Conservation (phyloP, 2,329 filamentous ascomycete genomes). For the Nemania abortiva region DNA sequence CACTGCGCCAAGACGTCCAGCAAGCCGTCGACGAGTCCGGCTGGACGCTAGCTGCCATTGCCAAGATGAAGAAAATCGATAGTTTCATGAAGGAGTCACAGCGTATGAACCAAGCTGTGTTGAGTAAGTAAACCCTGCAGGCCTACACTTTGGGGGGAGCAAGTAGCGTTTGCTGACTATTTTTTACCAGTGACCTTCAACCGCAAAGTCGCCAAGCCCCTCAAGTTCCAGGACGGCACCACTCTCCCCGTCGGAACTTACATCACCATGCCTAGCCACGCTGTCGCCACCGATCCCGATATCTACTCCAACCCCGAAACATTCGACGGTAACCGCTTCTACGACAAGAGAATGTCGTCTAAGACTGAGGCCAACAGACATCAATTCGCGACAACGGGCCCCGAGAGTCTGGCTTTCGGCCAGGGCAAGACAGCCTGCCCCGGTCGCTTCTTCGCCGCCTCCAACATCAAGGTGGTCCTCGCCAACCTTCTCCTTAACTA, state of each 20-base stretch:
- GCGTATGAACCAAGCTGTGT: constrained; percentile 41
- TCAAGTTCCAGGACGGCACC: constrained; percentile 39
- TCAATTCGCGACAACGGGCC: constrained; percentile 39
- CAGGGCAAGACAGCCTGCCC: constrained; percentile 42
- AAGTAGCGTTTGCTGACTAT: constrained; percentile 26
- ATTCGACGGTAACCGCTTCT: constrained; percentile 40
- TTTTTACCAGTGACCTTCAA: constrained; percentile 38
- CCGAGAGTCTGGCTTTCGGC: constrained; percentile 39
- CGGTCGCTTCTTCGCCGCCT: constrained; percentile 41
- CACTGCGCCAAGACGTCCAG: constrained; percentile 38
- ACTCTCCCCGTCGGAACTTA: constrained; percentile 37
- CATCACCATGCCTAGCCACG: constrained; percentile 40
- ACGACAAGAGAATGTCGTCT: constrained; percentile 39
- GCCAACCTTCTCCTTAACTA: constrained; percentile 38
- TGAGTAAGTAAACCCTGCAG: constrained; percentile 35
- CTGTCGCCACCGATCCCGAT: constrained; percentile 37
- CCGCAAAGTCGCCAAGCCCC: constrained; percentile 33
- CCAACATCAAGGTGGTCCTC: constrained; percentile 41
- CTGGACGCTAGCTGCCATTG: constrained; percentile 40
- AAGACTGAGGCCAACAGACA: constrained; percentile 40
- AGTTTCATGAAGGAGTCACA: constrained; percentile 43
- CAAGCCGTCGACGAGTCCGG: constrained; percentile 39
- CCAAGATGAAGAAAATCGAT: constrained; percentile 42
- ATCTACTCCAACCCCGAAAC: constrained; percentile 41
- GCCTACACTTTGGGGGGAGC: neutral